Conservation (phyloP, 1,284 basidiomycete genomes). For the Ustilago tritici region DNA sequence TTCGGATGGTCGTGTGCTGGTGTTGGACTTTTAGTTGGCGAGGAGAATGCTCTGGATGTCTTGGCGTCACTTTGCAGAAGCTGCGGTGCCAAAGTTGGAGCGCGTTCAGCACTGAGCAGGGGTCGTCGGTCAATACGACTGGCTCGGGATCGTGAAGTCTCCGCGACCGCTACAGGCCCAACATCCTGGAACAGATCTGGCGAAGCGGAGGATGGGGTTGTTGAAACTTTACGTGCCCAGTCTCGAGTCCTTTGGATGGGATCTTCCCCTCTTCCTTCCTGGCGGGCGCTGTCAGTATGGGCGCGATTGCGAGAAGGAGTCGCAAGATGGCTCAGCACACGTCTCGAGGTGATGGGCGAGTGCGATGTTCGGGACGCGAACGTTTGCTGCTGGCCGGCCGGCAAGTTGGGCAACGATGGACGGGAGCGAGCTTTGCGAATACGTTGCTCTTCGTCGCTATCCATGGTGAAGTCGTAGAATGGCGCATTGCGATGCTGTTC, state of each 20-base stretch:
- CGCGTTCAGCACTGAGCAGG: neutral
- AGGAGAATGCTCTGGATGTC: neutral
- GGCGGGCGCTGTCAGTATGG: neutral
- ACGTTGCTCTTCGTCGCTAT: constrained; percentile 46
- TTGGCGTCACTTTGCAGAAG: constrained; percentile 2
- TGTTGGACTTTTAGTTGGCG: neutral
- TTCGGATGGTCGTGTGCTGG: neutral
- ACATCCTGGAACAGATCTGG: neutral
- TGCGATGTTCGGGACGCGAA: neutral
- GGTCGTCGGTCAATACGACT: constrained; percentile 24
- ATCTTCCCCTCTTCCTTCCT: constrained; percentile 4
- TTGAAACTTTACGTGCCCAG: constrained; percentile 37
- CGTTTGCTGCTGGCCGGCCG: neutral
- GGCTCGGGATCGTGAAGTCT: constrained; percentile 25
- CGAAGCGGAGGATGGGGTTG: constrained; percentile 14
- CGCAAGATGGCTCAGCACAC: constrained; percentile 19
- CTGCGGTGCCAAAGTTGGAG: constrained; percentile 10
- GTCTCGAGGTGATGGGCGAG: constrained; percentile 11
- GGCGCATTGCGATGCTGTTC: constrained; percentile 35
- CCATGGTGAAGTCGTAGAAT: constrained; percentile 49
- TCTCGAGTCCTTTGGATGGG: constrained; percentile 11
- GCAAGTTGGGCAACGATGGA: constrained; percentile 29
- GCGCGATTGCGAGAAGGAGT: constrained; percentile 18
- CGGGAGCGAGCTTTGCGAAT: constrained; percentile 31
- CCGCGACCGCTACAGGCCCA: constrained; percentile 6